A percentile compares a stretch with the other conserved stretches of the same genome.
Conservation (phyloP, 2,329 filamentous ascomycete species). For the Scedosporium dehoogii region DNA sequence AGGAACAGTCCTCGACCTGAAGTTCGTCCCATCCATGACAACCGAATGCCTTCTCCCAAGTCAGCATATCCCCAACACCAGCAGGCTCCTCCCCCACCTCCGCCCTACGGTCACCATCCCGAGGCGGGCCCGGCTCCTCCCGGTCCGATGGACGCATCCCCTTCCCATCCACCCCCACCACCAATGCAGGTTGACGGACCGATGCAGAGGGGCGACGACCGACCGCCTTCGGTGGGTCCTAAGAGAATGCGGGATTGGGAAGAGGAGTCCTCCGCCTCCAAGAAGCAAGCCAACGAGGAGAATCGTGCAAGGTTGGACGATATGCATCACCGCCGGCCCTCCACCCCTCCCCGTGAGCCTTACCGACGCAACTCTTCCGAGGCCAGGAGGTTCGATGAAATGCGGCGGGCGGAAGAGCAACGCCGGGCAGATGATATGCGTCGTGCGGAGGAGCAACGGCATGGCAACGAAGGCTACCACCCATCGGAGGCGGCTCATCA, state of each 20-base stretch:
- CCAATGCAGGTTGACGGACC: slow-evolving; percentile 55
- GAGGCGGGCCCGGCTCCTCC: slow-evolving; percentile 38
- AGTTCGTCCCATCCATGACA: slow-evolving; percentile 71
- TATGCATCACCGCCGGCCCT: slow-evolving; percentile 66
- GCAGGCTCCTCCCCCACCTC: slow-evolving; percentile 25
- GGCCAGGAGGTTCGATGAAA: slow-evolving; percentile 54
- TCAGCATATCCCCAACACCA: slow-evolving; percentile 75
- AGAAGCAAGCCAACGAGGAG: slow-evolving; percentile 86
- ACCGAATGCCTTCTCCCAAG: slow-evolving; percentile 83
- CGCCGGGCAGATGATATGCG: slow-evolving; percentile 21
- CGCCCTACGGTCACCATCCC: slow-evolving; percentile 58
- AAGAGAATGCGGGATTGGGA: slow-evolving; percentile 94
- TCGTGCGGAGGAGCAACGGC: slow-evolving; percentile 51
- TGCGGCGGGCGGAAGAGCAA: slow-evolving; percentile 48
- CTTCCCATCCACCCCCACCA: slow-evolving; percentile 22
- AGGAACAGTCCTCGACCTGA: slow-evolving; percentile 76
- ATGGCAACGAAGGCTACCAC: slow-evolving; percentile 71
- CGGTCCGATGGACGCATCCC: slow-evolving; percentile 56
- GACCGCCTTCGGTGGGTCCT: slow-evolving; percentile 67
- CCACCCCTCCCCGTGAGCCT: slow-evolving; percentile 59
- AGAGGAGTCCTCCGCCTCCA: slow-evolving; percentile 57
- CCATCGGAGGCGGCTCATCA: slow-evolving; percentile 80
- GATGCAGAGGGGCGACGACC: slow-evolving; percentile 52
- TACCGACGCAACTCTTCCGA: slow-evolving; percentile 74
- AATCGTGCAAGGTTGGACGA: slow-evolving; percentile 80